Evolutionary conservation across 2,329 filamentous ascomycete genomes (phyloP).

Genomic region (Epichloe hybrida): DNA sequence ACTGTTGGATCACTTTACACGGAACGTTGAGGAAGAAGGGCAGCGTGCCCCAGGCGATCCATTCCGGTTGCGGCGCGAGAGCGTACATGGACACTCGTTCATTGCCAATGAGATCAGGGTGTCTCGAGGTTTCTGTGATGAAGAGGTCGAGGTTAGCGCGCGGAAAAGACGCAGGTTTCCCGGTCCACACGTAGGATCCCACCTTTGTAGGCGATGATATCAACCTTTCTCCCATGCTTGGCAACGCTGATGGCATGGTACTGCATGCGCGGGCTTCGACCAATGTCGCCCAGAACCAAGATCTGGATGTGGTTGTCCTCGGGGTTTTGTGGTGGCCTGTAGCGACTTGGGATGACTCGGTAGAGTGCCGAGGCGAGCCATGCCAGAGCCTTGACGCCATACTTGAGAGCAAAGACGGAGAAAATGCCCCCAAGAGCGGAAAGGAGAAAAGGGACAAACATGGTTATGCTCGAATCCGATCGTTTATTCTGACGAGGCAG

Average conservation of each 20-base stretch:
- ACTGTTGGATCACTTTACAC: constrained; percentile 75
- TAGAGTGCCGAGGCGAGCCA: constrained; percentile 13
- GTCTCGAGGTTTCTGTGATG: constrained; percentile 56
- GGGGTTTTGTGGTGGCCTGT: constrained; percentile 20
- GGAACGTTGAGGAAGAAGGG: constrained; percentile 70
- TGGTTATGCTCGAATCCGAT: neutral
- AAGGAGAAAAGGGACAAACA: constrained; percentile 17
- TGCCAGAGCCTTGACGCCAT: constrained; percentile 9
- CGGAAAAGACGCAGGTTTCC: neutral
- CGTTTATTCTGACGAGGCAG: neutral
- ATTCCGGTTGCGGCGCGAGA: constrained; percentile 51
- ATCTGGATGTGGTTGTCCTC: constrained; percentile 51
- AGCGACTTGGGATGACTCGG: constrained; percentile 20
- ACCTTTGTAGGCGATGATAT: constrained; percentile 83
- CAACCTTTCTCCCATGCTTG: constrained; percentile 64
- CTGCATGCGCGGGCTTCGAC: constrained; percentile 93
- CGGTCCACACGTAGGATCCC: neutral
- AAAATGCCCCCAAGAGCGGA: constrained; percentile 22
- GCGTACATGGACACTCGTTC: constrained; percentile 58
- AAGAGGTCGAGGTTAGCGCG: neutral
- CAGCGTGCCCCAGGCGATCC: constrained; percentile 53
- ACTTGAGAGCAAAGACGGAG: constrained; percentile 18
- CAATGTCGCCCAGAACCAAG: constrained; percentile 88
- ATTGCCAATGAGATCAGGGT: constrained; percentile 61
- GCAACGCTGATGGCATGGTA: constrained; percentile 93